Base-by-base conservation (phyloP, 257 asterid species). In the Catharanthus roseus region DNA sequence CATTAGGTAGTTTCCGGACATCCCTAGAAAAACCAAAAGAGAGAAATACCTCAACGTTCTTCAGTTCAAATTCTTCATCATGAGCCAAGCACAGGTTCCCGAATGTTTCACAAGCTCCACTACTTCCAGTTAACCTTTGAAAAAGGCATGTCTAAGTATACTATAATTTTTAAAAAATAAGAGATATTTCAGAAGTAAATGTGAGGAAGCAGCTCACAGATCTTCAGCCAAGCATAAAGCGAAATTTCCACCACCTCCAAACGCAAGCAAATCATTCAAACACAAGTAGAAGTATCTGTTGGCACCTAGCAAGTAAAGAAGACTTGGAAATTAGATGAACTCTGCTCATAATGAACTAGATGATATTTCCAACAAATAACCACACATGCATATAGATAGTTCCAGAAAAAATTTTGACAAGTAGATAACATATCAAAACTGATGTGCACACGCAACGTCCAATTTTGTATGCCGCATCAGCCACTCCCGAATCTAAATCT, bases 21-120 rank as follows among this genome's bases (percentile, higher is more conserved):
- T 36, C 26, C 16, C 23, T 5, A 53, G 18, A n/a, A 10, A 38
- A 67, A 16, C 38, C 13, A 65, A 19, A 47, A 26, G 36, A 21
- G 58, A 77, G 10, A 53, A 76, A 34, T 77, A 89, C 99, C 99
- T 93, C 99, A 26, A 93, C 92, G 77, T 89, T 84, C 89, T 80
- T 91, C 74, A 86, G 47, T 62, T 89, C 95, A 75, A 93, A 93
- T 75, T 89, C 99, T 45, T 84, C 83, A 60, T 91, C 89, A 82
- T 89, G 88, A 67, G 97, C 97, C 83, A 93, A 83, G 73, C 97
- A 88, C 49, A 77, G 56, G 84, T 86, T 93, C 70, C 99, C 99
- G 79, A 88, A 93, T 77, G 99, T 93, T 75, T 93, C 99, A 71
- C 95, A 88, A 45, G 95, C 89, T 54, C 99, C 97, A 78, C 96